Evolutionary conservation across 2,329 filamentous ascomycete species (phyloP).

Genomic region (Epichloe hybrida): DNA sequence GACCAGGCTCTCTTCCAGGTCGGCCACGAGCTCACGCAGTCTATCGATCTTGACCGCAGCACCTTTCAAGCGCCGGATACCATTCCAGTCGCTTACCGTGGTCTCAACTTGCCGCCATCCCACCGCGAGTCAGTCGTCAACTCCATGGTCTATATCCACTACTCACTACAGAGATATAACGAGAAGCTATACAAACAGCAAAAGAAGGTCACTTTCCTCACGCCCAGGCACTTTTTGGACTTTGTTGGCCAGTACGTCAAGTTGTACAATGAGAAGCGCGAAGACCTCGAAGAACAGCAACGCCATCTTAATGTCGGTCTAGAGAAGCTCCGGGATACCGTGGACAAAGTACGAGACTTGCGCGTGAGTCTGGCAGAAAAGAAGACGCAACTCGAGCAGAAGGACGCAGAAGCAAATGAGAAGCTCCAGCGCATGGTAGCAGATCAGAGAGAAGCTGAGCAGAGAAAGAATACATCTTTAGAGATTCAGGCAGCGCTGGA

Average conservation of each 20-base stretch:
- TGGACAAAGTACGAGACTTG: conserved; percentile 91
- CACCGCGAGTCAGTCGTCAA: conserved; percentile 92
- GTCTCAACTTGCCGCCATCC: conserved; percentile 68
- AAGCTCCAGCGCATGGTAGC: conserved; percentile 96
- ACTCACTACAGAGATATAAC: conserved; percentile 87
- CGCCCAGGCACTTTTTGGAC: conserved; percentile 91
- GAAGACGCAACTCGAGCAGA: conserved; percentile 82
- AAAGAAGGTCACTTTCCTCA: conserved; percentile 83
- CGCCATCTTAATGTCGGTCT: conserved; percentile 95
- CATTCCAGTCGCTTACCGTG: conserved; percentile 84
- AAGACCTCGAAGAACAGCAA: conserved; percentile 96
- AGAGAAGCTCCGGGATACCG: conserved; percentile 91
- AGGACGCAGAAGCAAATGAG: conserved; percentile 91
- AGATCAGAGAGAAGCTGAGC: conserved; percentile 87
- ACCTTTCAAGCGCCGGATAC: conserved; percentile 80
- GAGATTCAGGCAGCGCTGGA: conserved; percentile 81
- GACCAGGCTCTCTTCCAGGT: conserved; percentile 98
- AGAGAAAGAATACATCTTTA: conserved; percentile 74
- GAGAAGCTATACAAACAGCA: conserved; percentile 79
- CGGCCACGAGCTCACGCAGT: conserved; percentile 85
- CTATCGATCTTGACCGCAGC: conserved; percentile 83
- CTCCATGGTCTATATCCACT: conserved; percentile 97
- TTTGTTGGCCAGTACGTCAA: conserved; percentile 97
- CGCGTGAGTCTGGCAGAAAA: conserved; percentile 85
- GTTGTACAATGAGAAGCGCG: conserved; percentile 94